phyloP scores from a whole-genome alignment of 208 protist species.

The Trypanosoma vivax region DNA sequence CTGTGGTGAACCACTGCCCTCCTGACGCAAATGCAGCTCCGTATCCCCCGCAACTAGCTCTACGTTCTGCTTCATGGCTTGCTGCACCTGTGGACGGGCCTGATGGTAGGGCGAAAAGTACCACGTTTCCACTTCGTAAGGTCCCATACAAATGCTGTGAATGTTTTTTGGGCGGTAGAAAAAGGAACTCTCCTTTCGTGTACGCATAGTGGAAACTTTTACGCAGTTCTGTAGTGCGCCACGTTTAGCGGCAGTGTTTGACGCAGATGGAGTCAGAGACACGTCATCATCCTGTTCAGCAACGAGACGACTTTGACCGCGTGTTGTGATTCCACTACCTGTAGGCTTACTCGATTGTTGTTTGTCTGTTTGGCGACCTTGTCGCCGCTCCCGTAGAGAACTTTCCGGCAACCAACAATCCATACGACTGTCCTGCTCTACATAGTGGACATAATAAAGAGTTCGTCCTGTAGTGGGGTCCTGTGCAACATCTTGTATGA shows the following conservation, averaged over 20 bases:
- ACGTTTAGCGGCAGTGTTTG: conserved; percentile 38
- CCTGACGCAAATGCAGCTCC: conserved; percentile 39
- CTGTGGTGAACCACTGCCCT: background rate
- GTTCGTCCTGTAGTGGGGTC: conserved; percentile 39
- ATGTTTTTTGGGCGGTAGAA: conserved; percentile 95
- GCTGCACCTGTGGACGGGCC: conserved; percentile 63
- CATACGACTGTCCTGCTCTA: conserved; percentile 84
- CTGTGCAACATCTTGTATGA: conserved; percentile 63
- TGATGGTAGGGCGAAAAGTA: conserved; percentile 97
- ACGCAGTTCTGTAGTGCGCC: conserved; percentile 36
- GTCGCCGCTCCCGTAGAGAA: conserved; percentile 61
- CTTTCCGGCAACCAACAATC: conserved; percentile 79
- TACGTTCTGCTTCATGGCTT: conserved; percentile 40
- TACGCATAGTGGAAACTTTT: conserved; percentile 61
- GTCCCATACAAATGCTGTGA: conserved; percentile 92
- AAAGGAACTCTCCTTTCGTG: conserved; percentile 80
- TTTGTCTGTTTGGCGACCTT: conserved; percentile 37
- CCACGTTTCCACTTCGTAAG: conserved; percentile 95
- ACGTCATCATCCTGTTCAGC: conserved; percentile 15
- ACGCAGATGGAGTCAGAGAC: background rate
- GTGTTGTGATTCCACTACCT: conserved; percentile 52
- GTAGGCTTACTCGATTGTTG: conserved; percentile 19
- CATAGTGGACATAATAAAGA: conserved; percentile 85
- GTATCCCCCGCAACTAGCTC: conserved; percentile 40
- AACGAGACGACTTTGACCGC: conserved; percentile 50